Conservation (phyloP, 495 filamentous ascomycete genomes). For the Hypoxylon trugodes region DNA sequence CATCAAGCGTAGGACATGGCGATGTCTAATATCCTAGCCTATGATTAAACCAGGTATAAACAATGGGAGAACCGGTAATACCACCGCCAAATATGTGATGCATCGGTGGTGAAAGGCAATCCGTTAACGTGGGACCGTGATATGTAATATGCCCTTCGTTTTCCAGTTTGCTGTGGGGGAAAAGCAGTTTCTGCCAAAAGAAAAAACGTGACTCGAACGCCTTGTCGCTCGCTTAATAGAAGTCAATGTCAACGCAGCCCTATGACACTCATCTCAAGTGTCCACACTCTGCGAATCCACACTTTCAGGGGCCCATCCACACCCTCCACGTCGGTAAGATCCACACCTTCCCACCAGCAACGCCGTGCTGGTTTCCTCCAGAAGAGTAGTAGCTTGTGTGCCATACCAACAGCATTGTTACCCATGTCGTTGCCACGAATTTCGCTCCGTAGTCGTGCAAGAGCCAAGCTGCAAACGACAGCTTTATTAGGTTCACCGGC, state of each 20-base stretch:
- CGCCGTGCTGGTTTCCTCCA: conserved; percentile 96
- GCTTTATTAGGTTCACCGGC: conserved; percentile 97
- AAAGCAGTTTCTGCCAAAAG: conserved; percentile 27
- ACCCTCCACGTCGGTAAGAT: conserved; percentile 87
- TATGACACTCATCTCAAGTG: conserved; percentile 98
- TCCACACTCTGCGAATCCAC: conserved; percentile 98
- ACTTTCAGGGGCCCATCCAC: conserved; percentile 93
- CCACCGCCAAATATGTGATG: no score
- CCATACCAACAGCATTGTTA: conserved; percentile 93
- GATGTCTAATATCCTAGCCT: conserved; percentile 30
- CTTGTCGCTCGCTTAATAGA: conserved; percentile 27
- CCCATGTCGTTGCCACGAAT: conserved; percentile 79
- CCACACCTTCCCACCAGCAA: conserved; percentile 99
- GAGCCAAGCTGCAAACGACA: conserved; percentile 94
- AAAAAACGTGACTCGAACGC: conserved; percentile 36
- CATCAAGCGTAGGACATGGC: conserved; percentile 27
- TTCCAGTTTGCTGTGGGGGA: conserved; percentile 20
- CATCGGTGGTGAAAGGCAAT: conserved; percentile 17
- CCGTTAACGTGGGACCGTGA: conserved; percentile 18
- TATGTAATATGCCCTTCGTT: conserved; percentile 23
- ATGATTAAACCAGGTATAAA: conserved; percentile 29
- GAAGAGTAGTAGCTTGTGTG: conserved; percentile 96
- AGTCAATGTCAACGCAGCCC: conserved; percentile 70
- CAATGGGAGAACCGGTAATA: conserved; percentile 19
- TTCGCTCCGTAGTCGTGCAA: conserved; percentile 91